Evolutionary conservation across 352 stramenopile genomes (phyloP).

Genomic region (Phytophthora pini): DNA sequence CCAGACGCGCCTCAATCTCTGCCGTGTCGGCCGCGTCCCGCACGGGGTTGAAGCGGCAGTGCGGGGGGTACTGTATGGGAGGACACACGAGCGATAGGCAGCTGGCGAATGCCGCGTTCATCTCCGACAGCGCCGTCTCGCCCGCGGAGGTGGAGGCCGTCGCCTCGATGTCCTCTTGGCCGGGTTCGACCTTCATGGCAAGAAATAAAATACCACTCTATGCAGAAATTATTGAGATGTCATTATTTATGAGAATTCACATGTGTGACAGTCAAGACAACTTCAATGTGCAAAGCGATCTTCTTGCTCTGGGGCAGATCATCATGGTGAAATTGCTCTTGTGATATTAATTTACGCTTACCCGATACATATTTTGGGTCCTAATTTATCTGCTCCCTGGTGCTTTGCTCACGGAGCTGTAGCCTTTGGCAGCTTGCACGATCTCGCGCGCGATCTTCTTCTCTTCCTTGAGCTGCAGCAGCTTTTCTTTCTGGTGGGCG

Average conservation of each 20-base stretch:
- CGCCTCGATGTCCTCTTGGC: constrained; percentile 2
- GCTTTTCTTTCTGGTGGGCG: constrained; percentile 79
- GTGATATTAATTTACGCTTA: constrained; percentile 13
- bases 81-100: constrained; percentile 78
- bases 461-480: constrained; percentile 90
- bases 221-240: too few species aligned
- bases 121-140: constrained; percentile 58
- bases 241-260: too few species aligned
- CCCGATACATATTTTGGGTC: constrained; percentile 15
- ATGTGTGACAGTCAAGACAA: too few species aligned
- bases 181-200: constrained; percentile 40
- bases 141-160: constrained; percentile 29
- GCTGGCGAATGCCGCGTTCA: constrained; percentile 81
- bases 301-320: too few species aligned
- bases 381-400: constrained; percentile 27
- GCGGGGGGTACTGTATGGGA: constrained; percentile 84
- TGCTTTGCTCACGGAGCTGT: constrained; percentile 48
- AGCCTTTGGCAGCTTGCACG: constrained; percentile 75
- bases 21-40: constrained; percentile 79
- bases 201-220: neutral
- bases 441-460: constrained; percentile 89
- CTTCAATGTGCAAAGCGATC: too few species aligned
- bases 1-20: constrained; percentile 72
- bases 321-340: neutral
- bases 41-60: constrained; percentile 86